These are phyloP conservation scores for Rhazya stricta DNA, from an alignment of 257 asterid species.

Conservation along the genomic window DNA sequence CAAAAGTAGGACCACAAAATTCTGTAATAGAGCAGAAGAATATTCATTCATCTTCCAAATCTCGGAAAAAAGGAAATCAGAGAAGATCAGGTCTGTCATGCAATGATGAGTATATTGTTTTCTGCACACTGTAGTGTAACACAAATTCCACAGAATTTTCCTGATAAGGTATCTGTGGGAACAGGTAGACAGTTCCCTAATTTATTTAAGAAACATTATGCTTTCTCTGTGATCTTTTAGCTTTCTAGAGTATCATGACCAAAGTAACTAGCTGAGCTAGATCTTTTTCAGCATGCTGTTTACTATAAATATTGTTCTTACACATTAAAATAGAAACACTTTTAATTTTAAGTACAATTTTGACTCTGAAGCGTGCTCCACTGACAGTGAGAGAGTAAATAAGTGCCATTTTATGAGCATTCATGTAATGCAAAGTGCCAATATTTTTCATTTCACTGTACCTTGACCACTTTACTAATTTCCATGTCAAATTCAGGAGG, in stretches of 20 bases:
- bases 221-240: background rate
- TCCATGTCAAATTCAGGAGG: slow-evolving; percentile 25
- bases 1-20: slow-evolving; percentile 31
- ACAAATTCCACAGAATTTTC: background rate
- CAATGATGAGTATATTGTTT: slow-evolving; percentile 26
- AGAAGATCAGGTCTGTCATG: slow-evolving; percentile 25
- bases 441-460: background rate
- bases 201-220: background rate
- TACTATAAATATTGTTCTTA: background rate
- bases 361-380: background rate
- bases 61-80: slow-evolving; percentile 45
- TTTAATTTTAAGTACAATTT: background rate
- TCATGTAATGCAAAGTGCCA: background rate
- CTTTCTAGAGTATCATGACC: background rate
- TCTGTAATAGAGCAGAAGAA: slow-evolving; percentile 27
- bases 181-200: background rate
- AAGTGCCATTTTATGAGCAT: background rate
- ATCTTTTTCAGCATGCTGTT: background rate
- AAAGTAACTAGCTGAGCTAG: background rate
- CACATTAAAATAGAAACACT: background rate
- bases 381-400: background rate
- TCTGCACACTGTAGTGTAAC: background rate
- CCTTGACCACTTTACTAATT: background rate
- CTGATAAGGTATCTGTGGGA: background rate
- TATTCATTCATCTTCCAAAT: slow-evolving; percentile 31